Evolutionary conservation across 192 early-diverging fungal species (phyloP).

Genomic region (Mortierella hygrophila): DNA sequence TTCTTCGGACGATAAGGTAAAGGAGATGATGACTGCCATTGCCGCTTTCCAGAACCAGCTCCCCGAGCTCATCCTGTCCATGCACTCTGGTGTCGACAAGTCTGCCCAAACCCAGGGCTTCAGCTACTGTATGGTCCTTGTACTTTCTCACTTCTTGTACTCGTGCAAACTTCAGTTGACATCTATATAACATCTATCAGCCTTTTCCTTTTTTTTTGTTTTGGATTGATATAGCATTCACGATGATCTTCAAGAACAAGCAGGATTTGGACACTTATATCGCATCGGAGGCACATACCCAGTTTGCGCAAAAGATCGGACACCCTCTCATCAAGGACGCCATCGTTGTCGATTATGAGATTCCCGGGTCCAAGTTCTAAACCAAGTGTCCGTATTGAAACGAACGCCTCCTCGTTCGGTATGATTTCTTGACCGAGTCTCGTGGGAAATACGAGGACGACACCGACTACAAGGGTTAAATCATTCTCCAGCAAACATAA

Average conservation of each 20-base stretch:
- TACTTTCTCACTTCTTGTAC: neutral
- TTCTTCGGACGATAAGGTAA: neutral
- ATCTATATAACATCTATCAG: neutral
- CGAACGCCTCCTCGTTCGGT: neutral
- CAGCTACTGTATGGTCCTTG: neutral
- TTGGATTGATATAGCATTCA: neutral
- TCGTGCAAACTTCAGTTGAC: neutral
- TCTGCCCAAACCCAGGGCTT: neutral
- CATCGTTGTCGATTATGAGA: neutral
- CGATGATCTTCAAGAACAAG: conserved; percentile 2
- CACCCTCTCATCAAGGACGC: neutral
- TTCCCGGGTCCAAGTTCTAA: neutral
- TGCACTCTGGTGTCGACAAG: conserved; percentile 4
- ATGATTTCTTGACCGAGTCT: neutral
- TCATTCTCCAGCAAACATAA: neutral
- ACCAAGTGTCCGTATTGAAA: neutral
- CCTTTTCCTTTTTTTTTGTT: no score
- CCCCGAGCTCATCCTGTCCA: neutral
- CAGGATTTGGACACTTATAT: neutral
- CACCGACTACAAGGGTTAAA: neutral
- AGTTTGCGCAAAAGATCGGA: neutral
- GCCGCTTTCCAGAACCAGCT: conserved; percentile 8
- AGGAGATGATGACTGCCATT: neutral
- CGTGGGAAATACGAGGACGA: neutral
- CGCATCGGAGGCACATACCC: conserved; percentile 1